phyloP scores from a whole-genome alignment of 306 rosid genomes.

The barrel medic (Medicago truncatula) region DNA sequence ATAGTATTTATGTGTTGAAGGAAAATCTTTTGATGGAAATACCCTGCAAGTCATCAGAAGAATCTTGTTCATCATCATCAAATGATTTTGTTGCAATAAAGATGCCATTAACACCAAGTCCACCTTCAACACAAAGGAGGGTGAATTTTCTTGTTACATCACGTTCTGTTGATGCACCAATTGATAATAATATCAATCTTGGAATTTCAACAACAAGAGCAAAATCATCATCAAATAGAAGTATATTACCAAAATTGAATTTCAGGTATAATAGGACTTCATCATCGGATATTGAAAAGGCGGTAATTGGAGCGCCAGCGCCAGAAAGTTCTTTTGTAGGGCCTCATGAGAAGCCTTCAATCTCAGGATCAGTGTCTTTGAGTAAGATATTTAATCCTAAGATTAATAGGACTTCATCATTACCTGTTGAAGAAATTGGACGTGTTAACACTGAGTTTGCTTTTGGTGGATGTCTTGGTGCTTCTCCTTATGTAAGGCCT shows the following conservation, averaged over 20 bases:
- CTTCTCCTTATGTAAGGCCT: conserved; percentile 66
- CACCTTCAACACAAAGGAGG: conserved; percentile 72
- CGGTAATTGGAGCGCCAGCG: conserved; percentile 43
- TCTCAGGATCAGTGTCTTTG: conserved; percentile 76
- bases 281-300: conserved; percentile 73
- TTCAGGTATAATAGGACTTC: conserved; percentile 56
- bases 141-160: conserved; percentile 77
- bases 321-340: conserved; percentile 61
- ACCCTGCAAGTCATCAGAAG: conserved; percentile 62
- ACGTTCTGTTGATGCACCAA: conserved; percentile 63
- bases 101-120: conserved; percentile 81
- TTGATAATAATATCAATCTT: conserved; percentile 41
- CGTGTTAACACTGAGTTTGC: conserved; percentile 59
- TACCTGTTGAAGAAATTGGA: conserved; percentile 80
- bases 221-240: conserved; percentile 61
- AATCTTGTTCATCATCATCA: conserved; percentile 11
- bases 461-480: conserved; percentile 60
- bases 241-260: conserved; percentile 75
- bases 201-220: conserved; percentile 64
- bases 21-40: conserved; percentile 70
- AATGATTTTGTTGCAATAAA: conserved; percentile 68
- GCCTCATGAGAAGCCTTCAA: conserved; percentile 62
- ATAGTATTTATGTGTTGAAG: conserved; percentile 45
- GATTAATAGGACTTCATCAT: conserved; percentile 83
- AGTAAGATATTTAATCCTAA: conserved; percentile 72